A percentile compares a stretch with the other conserved stretches of the same genome.
Conservation (phyloP, 345 rosid species). For the Raphanus raphanistrum region DNA sequence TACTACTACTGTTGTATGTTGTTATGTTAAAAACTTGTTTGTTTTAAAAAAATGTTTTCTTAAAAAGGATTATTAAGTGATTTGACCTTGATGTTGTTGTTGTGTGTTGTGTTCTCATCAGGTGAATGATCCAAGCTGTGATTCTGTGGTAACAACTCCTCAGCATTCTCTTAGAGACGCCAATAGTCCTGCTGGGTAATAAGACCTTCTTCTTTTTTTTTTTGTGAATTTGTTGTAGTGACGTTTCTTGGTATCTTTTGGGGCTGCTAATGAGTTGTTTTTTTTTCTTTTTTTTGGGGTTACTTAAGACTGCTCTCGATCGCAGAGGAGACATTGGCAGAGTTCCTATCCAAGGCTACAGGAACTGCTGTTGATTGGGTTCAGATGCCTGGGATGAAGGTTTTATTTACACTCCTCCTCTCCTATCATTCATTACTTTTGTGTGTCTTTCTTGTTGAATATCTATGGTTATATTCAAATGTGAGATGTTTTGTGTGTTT, state of each 20-base stretch:
- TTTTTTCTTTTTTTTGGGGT: not conserved
- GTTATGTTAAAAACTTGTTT: not conserved
- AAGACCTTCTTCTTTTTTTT: constrained; percentile 20
- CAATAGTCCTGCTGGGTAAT: constrained; percentile 97
- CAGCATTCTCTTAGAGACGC: constrained; percentile 94
- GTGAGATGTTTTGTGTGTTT: constrained; percentile 8
- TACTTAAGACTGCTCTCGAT: constrained; percentile 89
- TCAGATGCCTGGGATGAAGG: constrained; percentile 99
- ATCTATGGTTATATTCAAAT: not conserved
- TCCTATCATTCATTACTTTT: not conserved
- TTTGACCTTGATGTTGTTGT: not conserved
- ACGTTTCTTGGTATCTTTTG: not conserved
- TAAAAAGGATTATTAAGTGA: not conserved
- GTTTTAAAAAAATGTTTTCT: not conserved
- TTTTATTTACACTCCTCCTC: constrained; percentile 9
- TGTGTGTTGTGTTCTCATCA: constrained; percentile 15
- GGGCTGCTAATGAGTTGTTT: not conserved
- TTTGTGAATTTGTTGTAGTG: not conserved
- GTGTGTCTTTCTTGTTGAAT: not conserved
- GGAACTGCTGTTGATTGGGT: constrained; percentile 99
- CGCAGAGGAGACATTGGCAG: constrained; percentile 99
- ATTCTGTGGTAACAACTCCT: constrained; percentile 90
- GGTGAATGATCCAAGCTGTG: constrained; percentile 88
- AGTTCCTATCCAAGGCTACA: constrained; percentile 99
- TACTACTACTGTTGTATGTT: constrained; percentile 52